Percentiles rank a stretch among this genome's conserved stretches.
These are phyloP conservation scores for Candida tibetensis DNA, from an alignment of 805 yeast species.

Conservation along the genomic window DNA sequence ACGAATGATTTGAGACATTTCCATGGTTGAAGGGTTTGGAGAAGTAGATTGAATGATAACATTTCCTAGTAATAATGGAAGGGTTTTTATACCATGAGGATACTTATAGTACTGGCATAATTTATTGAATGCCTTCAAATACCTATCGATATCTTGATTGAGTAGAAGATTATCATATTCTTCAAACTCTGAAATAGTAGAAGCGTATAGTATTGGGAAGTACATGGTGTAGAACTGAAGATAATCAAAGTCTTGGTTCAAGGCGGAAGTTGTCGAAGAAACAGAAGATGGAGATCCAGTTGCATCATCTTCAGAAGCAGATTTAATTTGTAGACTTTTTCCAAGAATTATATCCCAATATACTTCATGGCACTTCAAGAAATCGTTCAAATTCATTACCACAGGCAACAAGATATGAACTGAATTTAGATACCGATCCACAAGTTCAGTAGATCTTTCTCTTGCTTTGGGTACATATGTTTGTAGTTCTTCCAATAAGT, in stretches of 20 bases:
- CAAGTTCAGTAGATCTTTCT: conserved; percentile 45
- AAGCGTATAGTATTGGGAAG: conserved; percentile 56
- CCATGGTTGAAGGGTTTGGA: conserved; percentile 56
- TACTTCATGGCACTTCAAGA: conserved; percentile 43
- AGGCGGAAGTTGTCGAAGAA: conserved; percentile 1
- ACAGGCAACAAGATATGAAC: conserved; percentile 58
- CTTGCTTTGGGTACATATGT: conserved; percentile 43
- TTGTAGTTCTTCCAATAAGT: conserved; percentile 35
- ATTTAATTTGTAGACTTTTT: background rate
- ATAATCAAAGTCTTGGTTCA: conserved; percentile 26
- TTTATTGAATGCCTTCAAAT: conserved; percentile 47
- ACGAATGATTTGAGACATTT: conserved; percentile 52
- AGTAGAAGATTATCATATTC: conserved; percentile 48
- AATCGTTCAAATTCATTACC: conserved; percentile 43
- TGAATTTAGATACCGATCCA: conserved; percentile 48
- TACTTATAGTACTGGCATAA: conserved; percentile 49
- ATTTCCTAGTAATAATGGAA: conserved; percentile 44
- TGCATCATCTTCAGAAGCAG: background rate
- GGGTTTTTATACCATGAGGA: conserved; percentile 46
- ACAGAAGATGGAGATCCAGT: conserved; percentile 9
- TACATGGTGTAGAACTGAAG: conserved; percentile 47
- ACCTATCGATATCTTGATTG: conserved; percentile 49
- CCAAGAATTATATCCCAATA: conserved; percentile 40
- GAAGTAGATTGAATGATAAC: conserved; percentile 51
- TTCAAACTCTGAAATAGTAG: conserved; percentile 58